Percentiles rank a stretch among this genome's conserved stretches.
phyloP scores from a whole-genome alignment of 345 rosid genomes.

The Conringia planisiliqua region DNA sequence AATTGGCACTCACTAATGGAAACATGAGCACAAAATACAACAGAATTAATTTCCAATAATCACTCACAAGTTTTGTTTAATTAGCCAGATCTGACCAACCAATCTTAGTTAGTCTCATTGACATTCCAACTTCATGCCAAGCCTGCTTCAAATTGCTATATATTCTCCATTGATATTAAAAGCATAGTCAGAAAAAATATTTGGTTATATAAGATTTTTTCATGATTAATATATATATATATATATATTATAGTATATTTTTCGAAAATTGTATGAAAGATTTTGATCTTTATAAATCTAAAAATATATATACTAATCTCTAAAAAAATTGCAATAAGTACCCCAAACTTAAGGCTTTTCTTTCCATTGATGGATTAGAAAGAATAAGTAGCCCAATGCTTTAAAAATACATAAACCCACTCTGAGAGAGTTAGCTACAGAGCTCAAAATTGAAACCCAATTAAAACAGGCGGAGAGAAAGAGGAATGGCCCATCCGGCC shows the following conservation, averaged over 20 bases:
- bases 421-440: neutral
- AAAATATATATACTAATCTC: neutral
- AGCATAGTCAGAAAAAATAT: neutral
- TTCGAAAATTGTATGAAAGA: too few relatives aligned
- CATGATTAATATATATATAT: too few relatives aligned
- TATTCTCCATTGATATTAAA: neutral
- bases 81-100: neutral
- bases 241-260: too few relatives aligned
- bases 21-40: neutral
- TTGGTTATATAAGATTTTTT: neutral
- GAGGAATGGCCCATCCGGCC: neutral
- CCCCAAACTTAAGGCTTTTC: neutral
- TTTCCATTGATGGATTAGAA: neutral
- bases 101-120: neutral
- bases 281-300: too few relatives aligned
- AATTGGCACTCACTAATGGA: neutral
- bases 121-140: neutral
- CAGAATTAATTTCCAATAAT: neutral
- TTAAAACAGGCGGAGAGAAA: neutral
- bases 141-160: neutral
- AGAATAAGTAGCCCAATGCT: neutral
- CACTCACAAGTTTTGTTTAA: neutral
- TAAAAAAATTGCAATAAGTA: too few relatives aligned
- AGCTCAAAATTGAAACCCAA: neutral
- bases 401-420: neutral